phyloP scores from a whole-genome alignment of 306 rosid genomes.

The Castanea crenata region DNA sequence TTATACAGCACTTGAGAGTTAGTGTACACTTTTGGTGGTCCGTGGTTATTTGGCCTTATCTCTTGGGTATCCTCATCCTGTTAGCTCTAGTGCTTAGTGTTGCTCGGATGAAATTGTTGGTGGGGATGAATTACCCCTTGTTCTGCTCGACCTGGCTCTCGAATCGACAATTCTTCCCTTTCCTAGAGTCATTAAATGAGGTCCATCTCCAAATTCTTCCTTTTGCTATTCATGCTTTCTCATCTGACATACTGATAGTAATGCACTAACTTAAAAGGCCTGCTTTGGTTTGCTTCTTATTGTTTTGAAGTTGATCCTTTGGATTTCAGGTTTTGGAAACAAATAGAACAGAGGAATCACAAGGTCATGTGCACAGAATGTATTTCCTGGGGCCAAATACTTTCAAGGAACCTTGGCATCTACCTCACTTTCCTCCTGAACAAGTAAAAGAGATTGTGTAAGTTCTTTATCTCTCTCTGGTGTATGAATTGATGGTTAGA shows the following conservation, averaged over 20 bases:
- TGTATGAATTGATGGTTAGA: not conserved
- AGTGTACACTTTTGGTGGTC: slow-evolving; percentile 61
- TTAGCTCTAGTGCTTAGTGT: slow-evolving; percentile 87
- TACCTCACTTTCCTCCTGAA: slow-evolving; percentile 87
- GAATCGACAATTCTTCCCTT: slow-evolving; percentile 89
- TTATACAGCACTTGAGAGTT: slow-evolving; percentile 57
- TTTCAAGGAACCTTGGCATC: slow-evolving; percentile 95
- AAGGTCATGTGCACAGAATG: slow-evolving; percentile 95
- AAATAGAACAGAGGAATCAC: slow-evolving; percentile 91
- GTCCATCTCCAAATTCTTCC: slow-evolving; percentile 40
- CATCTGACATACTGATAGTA: not conserved
- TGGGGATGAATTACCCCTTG: slow-evolving; percentile 65
- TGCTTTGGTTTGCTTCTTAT: slow-evolving; percentile 1
- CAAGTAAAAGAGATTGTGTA: slow-evolving; percentile 93
- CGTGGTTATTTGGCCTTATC: slow-evolving; percentile 61
- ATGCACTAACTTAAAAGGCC: slow-evolving; percentile 5
- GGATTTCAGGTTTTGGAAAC: slow-evolving; percentile 67
- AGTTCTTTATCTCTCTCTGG: slow-evolving; percentile 28
- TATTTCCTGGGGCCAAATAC: slow-evolving; percentile 98
- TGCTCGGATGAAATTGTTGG: slow-evolving; percentile 82
- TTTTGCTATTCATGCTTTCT: slow-evolving; percentile 16
- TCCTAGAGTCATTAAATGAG: slow-evolving; percentile 95
- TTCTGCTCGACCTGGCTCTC: slow-evolving; percentile 67
- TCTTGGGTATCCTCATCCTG: slow-evolving; percentile 67
- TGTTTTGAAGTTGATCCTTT: slow-evolving; percentile 21